Conservation (phyloP, 345 rosid genomes). For the Bruguiera sexangula region DNA sequence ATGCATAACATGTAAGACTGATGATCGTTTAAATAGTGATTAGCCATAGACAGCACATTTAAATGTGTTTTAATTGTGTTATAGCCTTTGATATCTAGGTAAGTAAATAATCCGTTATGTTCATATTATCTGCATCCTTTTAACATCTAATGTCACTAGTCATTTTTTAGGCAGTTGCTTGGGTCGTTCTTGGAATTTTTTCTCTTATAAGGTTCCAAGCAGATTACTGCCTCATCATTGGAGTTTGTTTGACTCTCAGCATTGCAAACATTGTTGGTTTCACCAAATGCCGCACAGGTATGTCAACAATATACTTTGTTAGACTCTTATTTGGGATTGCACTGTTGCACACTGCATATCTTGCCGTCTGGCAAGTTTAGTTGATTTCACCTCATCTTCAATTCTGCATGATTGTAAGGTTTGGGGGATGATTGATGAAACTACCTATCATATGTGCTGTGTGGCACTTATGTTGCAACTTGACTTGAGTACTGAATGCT, state of each 20-base stretch:
- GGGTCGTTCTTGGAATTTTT: conserved; percentile 71
- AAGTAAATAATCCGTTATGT: background rate
- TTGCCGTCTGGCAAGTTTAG: background rate
- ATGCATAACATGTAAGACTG: background rate
- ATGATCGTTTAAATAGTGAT: background rate
- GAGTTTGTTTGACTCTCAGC: conserved; percentile 70
- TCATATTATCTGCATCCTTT: background rate
- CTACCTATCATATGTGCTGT: no score
- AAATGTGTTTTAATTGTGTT: background rate
- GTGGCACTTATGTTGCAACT: no score
- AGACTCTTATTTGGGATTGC: background rate
- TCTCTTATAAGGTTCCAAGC: conserved; percentile 73
- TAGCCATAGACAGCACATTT: background rate
- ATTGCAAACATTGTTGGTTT: conserved; percentile 76
- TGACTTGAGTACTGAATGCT: no score
- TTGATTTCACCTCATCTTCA: no score
- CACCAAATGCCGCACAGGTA: conserved; percentile 75
- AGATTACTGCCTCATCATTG: conserved; percentile 71
- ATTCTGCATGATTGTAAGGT: no score
- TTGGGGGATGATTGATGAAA: no score
- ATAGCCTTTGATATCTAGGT: background rate
- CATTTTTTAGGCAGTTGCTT: conserved; percentile 46
- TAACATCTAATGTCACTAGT: background rate
- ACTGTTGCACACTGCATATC: background rate
- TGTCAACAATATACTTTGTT: conserved; percentile 11